Evolutionary conservation across 352 stramenopile genomes (phyloP).

Genomic region (Globisporangium irregulare): DNA sequence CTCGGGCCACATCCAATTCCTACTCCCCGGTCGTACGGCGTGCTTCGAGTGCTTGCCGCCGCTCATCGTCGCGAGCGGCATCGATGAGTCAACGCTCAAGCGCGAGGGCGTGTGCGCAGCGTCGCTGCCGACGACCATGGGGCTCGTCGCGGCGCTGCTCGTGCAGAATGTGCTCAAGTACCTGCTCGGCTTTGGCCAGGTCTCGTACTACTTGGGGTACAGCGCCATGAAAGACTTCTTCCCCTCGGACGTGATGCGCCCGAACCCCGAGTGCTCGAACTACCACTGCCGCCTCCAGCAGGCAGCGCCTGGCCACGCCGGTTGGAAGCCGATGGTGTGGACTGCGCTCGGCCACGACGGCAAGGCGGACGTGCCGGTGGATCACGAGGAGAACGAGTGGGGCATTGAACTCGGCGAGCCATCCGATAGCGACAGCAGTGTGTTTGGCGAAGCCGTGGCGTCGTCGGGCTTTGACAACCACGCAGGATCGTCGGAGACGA

Average conservation of each 20-base stretch:
- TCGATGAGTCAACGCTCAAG: constrained; percentile 86
- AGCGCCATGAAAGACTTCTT: constrained; percentile 89
- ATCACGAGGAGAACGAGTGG: constrained; percentile 85
- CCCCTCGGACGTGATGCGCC: constrained; percentile 71
- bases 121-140: constrained; percentile 89
- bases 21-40: constrained; percentile 80
- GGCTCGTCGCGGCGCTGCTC: constrained; percentile 80
- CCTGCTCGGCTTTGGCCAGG: constrained; percentile 78
- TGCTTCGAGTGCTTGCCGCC: constrained; percentile 89
- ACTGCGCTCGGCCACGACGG: constrained; percentile 52
- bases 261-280: constrained; percentile 85
- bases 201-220: constrained; percentile 89
- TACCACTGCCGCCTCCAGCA: constrained; percentile 75
- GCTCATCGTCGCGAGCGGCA: constrained; percentile 82
- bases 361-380: constrained; percentile 38
- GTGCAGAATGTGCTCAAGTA: constrained; percentile 90
- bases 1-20: constrained; percentile 87
- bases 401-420: constrained; percentile 65
- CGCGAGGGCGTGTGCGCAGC: constrained; percentile 86
- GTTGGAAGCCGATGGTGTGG: constrained; percentile 78
- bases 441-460: constrained; percentile 17
- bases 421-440: constrained; percentile 6
- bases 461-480: constrained; percentile 8
- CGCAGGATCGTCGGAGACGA: constrained; percentile 15
- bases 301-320: constrained; percentile 30